Base-by-base conservation (phyloP, 1,284 basidiomycete species). In the Ceratobasidium sp. region DNA sequence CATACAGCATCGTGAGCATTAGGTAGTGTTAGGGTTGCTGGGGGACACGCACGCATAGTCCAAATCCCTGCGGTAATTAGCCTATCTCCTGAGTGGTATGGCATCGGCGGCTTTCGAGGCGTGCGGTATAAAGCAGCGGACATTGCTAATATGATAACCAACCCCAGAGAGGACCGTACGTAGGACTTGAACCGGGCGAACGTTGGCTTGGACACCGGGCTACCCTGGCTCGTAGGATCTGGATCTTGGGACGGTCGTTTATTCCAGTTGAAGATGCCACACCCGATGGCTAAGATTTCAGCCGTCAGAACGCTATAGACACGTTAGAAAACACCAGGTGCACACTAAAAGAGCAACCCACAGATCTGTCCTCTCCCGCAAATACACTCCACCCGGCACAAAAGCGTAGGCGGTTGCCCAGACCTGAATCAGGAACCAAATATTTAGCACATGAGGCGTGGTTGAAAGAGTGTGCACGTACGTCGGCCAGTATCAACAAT, bases 401-500 rank as follows among this genome's bases (percentile, higher is more conserved):
- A 98, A 98, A 0, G 95, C 96, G 81, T 98, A 98, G 0, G 96
- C 96, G 57, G 95, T 94, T 0, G 95, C 96, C 81, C 93, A 89
- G 5, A 92, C 64, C 64, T 67, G n/a, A 14, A 67, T 23, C 43
- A n/a, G 2, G 30, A 46, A 26, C 2, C 47, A 66, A 26, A n/a
- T n/a, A n/a, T n/a, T n/a, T n/a, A n/a, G n/a, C n/a, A n/a, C n/a
- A n/a, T n/a, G n/a, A 44, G 43, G 43, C 18, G 18, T 18, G 9
- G 18, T 9, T 9, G 35, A 14, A 21, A 14, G 13, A 30, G 23
- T 30, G 16, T 28, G n/a, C 38, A 67, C 64, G 38, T 46, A 67
- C 88, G 74, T 89, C 91, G 30, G 88, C 87, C 21, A 95, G 84
- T 73, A 87, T 88, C 64, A 95, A 82, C 41, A 94, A 46, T 73